Conservation (phyloP, 1,139 yeast genomes). For the Debaryomyces sp. region DNA sequence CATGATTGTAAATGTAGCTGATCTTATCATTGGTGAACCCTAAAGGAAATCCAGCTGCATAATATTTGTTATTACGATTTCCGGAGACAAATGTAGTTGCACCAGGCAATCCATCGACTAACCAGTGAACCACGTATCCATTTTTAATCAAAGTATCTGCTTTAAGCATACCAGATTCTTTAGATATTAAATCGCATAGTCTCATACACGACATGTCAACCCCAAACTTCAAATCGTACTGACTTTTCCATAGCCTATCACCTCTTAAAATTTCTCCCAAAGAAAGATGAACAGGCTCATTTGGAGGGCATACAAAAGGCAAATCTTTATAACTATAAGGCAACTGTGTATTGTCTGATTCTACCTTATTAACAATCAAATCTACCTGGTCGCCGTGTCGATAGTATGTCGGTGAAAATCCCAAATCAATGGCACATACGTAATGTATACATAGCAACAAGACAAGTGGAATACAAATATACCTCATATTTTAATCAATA, state of each 20-base stretch:
- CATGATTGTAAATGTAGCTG: conserved; percentile 74
- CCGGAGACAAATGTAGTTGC: conserved; percentile 81
- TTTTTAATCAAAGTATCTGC: conserved; percentile 66
- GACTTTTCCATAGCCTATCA: conserved; percentile 77
- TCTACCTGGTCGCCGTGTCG: conserved; percentile 65
- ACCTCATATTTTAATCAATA: conserved; percentile 2
- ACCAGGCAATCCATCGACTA: conserved; percentile 82
- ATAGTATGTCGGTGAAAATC: conserved; percentile 32
- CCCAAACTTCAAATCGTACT: conserved; percentile 62
- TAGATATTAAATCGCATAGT: conserved; percentile 61
- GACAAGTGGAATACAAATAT: not conserved
- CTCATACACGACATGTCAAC: conserved; percentile 65
- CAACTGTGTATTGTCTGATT: conserved; percentile 74
- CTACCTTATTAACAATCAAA: conserved; percentile 73
- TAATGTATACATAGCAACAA: conserved; percentile 3
- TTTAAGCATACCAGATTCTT: conserved; percentile 49
- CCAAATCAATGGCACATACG: conserved; percentile 17
- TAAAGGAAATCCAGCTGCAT: conserved; percentile 85
- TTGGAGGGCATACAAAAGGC: conserved; percentile 81
- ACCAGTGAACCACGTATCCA: conserved; percentile 84
- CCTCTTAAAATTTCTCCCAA: conserved; percentile 81
- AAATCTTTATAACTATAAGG: conserved; percentile 78
- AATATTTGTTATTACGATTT: conserved; percentile 62
- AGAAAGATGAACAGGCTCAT: conserved; percentile 66
- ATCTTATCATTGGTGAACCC: conserved; percentile 64